A percentile compares a stretch with the other conserved stretches of the same genome.
phyloP scores from a whole-genome alignment of 305 asterid genomes.

The Fraxinus sp. region DNA sequence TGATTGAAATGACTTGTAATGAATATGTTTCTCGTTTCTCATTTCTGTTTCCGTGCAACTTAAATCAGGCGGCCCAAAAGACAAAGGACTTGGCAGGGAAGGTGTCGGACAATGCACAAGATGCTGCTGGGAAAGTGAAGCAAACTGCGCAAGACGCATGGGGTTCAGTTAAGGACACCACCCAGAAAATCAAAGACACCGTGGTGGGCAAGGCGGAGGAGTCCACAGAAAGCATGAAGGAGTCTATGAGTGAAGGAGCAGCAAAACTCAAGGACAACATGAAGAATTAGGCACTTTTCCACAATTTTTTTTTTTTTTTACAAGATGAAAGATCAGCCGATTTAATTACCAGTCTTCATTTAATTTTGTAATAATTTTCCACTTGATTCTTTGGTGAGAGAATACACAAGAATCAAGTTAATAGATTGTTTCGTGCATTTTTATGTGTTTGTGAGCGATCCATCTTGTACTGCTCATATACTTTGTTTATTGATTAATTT shows the following conservation, averaged over 20 bases:
- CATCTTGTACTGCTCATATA: neutral
- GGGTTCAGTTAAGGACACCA: constrained; percentile 43
- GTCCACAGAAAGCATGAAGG: constrained; percentile 33
- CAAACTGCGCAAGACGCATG: constrained; percentile 40
- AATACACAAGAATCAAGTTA: neutral
- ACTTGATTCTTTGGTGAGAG: neutral
- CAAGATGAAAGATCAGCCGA: neutral
- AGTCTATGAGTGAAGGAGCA: constrained; percentile 27
- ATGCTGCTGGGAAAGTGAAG: constrained; percentile 38
- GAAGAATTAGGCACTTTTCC: constrained; percentile 14
- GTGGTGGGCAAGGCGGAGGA: constrained; percentile 47
- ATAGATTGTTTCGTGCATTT: neutral
- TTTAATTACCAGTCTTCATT: neutral
- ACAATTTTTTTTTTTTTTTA: no score
- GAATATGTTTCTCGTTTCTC: neutral
- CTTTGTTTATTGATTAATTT: neutral
- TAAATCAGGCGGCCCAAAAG: constrained; percentile 30
- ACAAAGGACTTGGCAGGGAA: constrained; percentile 28
- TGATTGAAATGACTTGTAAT: neutral
- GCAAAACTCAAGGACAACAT: constrained; percentile 28
- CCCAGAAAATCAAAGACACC: constrained; percentile 42
- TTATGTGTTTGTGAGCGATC: neutral
- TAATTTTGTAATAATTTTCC: neutral
- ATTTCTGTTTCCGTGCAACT: neutral
- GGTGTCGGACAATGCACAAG: constrained; percentile 33